Percentiles rank a stretch among this genome's conserved stretches.
These are phyloP conservation scores for Arabidopsis thaliana DNA, from an alignment of 345 rosid species.

Conservation along the genomic window TAIR10.1 NC_003075.7:10212001-10212500, in stretches of 20 bases:
- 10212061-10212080: slow-evolving; percentile 4
- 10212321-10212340: slow-evolving; percentile 38
- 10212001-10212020: slow-evolving; percentile 37
- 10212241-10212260: slow-evolving; percentile 23
- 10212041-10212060: background rate
- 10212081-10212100: slow-evolving; percentile 36
- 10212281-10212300: slow-evolving; percentile 59
- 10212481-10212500: slow-evolving; percentile 3
- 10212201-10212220: slow-evolving; percentile 31
- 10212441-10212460: slow-evolving; percentile 10
- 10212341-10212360: slow-evolving; percentile 32
- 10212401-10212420: slow-evolving; percentile 1
- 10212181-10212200: slow-evolving; percentile 29
- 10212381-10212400: slow-evolving; percentile 25
- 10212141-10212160: slow-evolving; percentile 24
- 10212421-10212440: slow-evolving; percentile 31
- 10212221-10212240: slow-evolving; percentile 13
- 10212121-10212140: slow-evolving; percentile 40
- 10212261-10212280: slow-evolving; percentile 29
- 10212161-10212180: slow-evolving; percentile 38
- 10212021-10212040: slow-evolving; percentile 25
- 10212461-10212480: slow-evolving; percentile 12
- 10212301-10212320: slow-evolving; percentile 54
- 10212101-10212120: slow-evolving; percentile 30
- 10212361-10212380: slow-evolving; percentile 36